These are phyloP conservation scores for Ceratocystis eucalypticola DNA, from an alignment of 2,329 filamentous ascomycete species.

Conservation along the genomic window DNA sequence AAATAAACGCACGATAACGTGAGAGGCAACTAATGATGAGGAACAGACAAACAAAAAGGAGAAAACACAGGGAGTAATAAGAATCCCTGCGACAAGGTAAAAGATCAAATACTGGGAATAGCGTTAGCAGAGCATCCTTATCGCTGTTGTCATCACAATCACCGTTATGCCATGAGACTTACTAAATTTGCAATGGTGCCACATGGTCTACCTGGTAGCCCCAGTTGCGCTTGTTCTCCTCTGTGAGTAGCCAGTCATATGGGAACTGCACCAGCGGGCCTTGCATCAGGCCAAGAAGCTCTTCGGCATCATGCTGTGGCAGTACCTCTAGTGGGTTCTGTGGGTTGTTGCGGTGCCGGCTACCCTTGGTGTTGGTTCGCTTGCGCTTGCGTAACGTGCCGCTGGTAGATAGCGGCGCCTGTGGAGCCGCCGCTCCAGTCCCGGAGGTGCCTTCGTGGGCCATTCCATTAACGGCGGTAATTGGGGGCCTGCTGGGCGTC, in stretches of 20 bases:
- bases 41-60: neutral
- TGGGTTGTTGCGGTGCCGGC: conserved; percentile 44
- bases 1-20: neutral
- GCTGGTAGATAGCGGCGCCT: conserved; percentile 28
- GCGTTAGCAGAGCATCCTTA: neutral
- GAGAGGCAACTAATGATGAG: neutral
- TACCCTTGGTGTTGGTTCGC: conserved; percentile 56
- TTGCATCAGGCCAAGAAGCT: conserved; percentile 67
- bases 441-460: neutral
- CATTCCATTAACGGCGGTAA: conserved; percentile 17
- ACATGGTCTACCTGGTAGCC: conserved; percentile 92
- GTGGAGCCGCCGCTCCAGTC: neutral
- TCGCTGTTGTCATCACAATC: neutral
- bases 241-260: conserved; percentile 86
- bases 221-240: conserved; percentile 92
- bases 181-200: conserved; percentile 95
- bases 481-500: conserved; percentile 35
- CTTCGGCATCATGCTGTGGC: conserved; percentile 61
- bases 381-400: conserved; percentile 42
- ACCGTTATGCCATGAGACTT: conserved; percentile 29
- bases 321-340: conserved; percentile 56
- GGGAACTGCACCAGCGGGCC: conserved; percentile 85
- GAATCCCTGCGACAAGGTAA: neutral
- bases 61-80: neutral
- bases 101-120: conserved; percentile 2